These are phyloP conservation scores for Royoungia palumana DNA, from an alignment of 768 basidiomycete genomes.

Conservation along the genomic window DNA sequence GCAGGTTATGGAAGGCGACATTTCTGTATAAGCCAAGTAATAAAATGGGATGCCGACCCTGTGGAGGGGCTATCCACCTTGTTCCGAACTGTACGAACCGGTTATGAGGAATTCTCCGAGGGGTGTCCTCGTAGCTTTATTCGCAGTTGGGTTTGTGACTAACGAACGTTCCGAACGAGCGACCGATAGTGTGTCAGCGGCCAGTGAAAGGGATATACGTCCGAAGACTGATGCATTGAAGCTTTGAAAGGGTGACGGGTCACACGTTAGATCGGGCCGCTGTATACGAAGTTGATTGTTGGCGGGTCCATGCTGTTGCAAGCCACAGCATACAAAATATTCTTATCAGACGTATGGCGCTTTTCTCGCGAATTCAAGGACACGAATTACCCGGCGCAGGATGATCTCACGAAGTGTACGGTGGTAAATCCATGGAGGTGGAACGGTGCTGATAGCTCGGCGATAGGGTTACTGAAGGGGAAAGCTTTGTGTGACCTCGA, in stretches of 20 bases:
- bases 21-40: neutral
- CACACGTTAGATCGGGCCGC: neutral
- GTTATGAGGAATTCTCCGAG: neutral
- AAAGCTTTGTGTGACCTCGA: neutral
- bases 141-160: slow-evolving; percentile 8
- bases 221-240: slow-evolving; percentile 7
- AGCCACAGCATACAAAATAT: neutral
- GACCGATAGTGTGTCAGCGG: slow-evolving; percentile 9
- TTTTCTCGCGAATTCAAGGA: neutral
- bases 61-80: slow-evolving; percentile 1
- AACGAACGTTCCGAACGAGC: neutral
- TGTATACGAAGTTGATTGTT: too few species aligned
- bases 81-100: slow-evolving; percentile 1
- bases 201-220: slow-evolving; percentile 8
- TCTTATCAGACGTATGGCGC: neutral
- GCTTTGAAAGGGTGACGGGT: too few species aligned
- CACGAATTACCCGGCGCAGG: neutral
- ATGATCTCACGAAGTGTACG: slow-evolving; percentile 19
- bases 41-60: neutral
- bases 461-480: slow-evolving; percentile 14
- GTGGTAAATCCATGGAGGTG: slow-evolving; percentile 19
- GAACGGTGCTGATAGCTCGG: slow-evolving; percentile 18
- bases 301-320: neutral
- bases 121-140: neutral
- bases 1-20: neutral